Evolutionary conservation across 768 basidiomycete genomes (phyloP).

Genomic region (Tephrocybe rancida): DNA sequence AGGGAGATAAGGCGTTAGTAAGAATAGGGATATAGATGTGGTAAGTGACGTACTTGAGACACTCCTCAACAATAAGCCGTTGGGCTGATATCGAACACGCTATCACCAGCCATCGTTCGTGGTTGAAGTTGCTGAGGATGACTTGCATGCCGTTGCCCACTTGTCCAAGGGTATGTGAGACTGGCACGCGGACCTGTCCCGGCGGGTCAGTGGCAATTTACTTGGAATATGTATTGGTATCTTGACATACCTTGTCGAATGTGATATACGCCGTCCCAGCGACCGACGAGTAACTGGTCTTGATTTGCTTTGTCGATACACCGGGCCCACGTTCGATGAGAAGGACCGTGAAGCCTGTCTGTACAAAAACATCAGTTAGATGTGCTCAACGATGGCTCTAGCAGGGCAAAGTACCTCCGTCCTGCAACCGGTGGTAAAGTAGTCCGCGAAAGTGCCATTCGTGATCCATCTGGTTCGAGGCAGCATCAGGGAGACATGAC

Average conservation of each 20-base stretch:
- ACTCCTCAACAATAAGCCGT: slow-evolving; percentile 85
- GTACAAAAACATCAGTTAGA: not conserved
- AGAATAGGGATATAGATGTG: not conserved
- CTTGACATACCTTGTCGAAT: slow-evolving; percentile 60
- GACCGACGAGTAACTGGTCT: slow-evolving; percentile 89
- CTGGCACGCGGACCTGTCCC: slow-evolving; percentile 68
- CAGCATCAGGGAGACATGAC: not conserved
- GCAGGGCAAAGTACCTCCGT: slow-evolving; percentile 58
- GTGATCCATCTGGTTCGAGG: slow-evolving; percentile 73
- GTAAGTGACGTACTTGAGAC: slow-evolving; percentile 61
- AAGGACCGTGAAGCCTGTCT: slow-evolving; percentile 78
- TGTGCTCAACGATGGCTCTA: not conserved
- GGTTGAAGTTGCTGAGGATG: slow-evolving; percentile 86
- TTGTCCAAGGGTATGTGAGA: slow-evolving; percentile 85
- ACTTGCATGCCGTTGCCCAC: slow-evolving; percentile 84
- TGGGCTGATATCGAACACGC: slow-evolving; percentile 74
- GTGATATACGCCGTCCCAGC: slow-evolving; percentile 90
- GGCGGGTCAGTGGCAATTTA: not conserved
- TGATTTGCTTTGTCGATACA: slow-evolving; percentile 86
- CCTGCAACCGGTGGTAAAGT: slow-evolving; percentile 78
- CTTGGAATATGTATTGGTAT: not conserved
- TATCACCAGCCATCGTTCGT: slow-evolving; percentile 89
- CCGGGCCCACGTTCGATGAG: slow-evolving; percentile 72
- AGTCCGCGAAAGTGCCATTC: slow-evolving; percentile 84
- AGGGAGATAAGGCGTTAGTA: slow-evolving; percentile 1